Percentiles rank a stretch among this genome's conserved stretches.
These are phyloP conservation scores for Populus hybrid DNA, from an alignment of 441 rosid species.

Conservation along the genomic window DNA sequence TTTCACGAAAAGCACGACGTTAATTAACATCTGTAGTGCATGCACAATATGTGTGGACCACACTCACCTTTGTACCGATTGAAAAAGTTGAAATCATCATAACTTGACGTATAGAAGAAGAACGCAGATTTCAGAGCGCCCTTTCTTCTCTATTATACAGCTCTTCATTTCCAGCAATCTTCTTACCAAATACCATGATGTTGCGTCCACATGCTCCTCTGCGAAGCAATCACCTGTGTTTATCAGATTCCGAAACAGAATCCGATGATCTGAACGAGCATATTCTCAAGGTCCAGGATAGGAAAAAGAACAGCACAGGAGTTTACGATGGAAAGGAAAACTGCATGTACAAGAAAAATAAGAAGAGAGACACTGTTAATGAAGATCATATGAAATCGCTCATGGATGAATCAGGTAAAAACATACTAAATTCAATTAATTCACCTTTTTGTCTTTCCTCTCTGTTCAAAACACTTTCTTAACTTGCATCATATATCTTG, in stretches of 20 bases:
- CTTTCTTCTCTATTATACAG: neutral
- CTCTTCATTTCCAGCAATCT: too few relatives aligned
- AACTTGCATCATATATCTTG: too few relatives aligned
- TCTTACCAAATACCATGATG: conserved; percentile 5
- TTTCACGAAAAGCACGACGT: neutral
- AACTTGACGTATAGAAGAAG: neutral
- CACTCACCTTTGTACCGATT: neutral
- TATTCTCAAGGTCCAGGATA: neutral
- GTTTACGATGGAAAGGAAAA: neutral
- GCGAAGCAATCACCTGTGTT: conserved; percentile 1
- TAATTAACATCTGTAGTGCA: conserved; percentile 5
- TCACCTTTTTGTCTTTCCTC: too few relatives aligned
- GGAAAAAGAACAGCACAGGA: neutral
- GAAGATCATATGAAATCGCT: neutral
- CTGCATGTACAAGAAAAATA: neutral
- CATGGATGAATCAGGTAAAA: neutral
- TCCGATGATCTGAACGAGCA: conserved; percentile 1
- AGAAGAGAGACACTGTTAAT: neutral
- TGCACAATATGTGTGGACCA: conserved; percentile 11
- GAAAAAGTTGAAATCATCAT: neutral
- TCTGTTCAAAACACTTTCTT: too few relatives aligned
- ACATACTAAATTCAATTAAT: neutral
- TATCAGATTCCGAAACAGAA: conserved; percentile 21
- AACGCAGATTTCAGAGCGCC: neutral
- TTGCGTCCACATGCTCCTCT: neutral